Conservation (phyloP, 2,329 filamentous ascomycete species). For the Blumeria hordei region DNA sequence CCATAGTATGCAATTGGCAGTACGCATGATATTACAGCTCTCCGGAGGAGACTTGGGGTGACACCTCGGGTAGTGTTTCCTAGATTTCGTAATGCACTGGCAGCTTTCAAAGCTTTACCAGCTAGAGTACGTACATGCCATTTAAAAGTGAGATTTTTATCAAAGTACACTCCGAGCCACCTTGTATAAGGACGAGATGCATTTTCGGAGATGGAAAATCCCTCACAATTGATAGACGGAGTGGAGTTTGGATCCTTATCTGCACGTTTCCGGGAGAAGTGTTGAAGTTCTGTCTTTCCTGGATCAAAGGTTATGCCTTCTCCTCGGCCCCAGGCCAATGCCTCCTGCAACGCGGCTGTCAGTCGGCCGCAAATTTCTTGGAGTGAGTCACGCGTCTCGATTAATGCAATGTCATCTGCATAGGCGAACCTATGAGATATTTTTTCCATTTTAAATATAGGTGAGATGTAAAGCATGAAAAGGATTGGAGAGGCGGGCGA, state of each 20-base stretch:
- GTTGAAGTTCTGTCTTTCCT: background rate
- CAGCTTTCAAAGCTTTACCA: background rate
- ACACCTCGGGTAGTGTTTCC: background rate
- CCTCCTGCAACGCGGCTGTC: background rate
- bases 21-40: background rate
- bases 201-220: too few species aligned
- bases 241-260: background rate
- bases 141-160: background rate
- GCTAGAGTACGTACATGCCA: background rate
- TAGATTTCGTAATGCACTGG: background rate
- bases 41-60: background rate
- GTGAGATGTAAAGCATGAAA: background rate
- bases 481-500: background rate
- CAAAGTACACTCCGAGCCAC: background rate
- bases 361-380: background rate
- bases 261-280: background rate
- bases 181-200: background rate
- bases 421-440: background rate
- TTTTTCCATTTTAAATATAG: background rate
- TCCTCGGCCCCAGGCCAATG: background rate
- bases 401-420: background rate
- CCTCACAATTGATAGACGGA: too few species aligned
- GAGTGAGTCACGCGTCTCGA: background rate
- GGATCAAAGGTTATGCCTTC: background rate
- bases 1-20: background rate